A percentile compares a stretch with the other conserved stretches of the same genome.
phyloP scores from a whole-genome alignment of 2,329 filamentous ascomycete species.

The Aspergillus sp. region DNA sequence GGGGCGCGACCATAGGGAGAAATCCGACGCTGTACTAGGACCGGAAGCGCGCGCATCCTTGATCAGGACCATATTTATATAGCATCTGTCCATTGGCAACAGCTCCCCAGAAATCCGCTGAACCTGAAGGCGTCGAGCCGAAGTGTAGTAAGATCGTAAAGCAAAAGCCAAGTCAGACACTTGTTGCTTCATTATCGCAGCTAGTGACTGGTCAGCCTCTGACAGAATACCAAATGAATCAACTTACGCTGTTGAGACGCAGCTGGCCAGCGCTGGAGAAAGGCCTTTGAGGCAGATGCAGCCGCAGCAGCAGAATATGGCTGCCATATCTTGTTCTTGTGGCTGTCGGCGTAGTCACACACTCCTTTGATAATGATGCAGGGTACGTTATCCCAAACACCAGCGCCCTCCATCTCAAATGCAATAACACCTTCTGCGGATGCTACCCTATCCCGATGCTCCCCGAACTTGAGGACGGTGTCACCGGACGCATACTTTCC shows the following conservation, averaged over 20 bases:
- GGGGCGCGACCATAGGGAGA: constrained; percentile 29
- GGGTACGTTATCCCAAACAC: neutral
- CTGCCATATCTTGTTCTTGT: constrained; percentile 20
- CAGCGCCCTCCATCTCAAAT: constrained; percentile 13
- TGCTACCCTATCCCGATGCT: constrained; percentile 1
- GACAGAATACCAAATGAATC: too few species aligned
- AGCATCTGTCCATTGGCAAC: constrained; percentile 37
- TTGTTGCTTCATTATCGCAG: too few species aligned
- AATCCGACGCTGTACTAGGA: constrained; percentile 16
- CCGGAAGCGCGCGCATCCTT: neutral
- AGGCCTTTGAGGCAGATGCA: neutral
- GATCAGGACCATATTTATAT: constrained; percentile 42
- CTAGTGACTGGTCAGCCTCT: too few species aligned
- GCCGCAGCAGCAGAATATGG: constrained; percentile 12
- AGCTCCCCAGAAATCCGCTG: constrained; percentile 34
- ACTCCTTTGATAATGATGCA: constrained; percentile 11
- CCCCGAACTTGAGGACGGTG: constrained; percentile 10
- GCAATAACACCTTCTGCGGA: constrained; percentile 11
- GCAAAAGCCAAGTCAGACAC: too few species aligned
- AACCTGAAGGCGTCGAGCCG: constrained; percentile 24
- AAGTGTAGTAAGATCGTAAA: too few species aligned
- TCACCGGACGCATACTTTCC: constrained; percentile 11
- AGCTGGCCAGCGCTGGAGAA: neutral
- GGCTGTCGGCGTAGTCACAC: constrained; percentile 20
- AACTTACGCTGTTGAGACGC: too few species aligned